Conservation (phyloP, 2,329 filamentous ascomycete genomes). For the Cryphonectria japonica region DNA sequence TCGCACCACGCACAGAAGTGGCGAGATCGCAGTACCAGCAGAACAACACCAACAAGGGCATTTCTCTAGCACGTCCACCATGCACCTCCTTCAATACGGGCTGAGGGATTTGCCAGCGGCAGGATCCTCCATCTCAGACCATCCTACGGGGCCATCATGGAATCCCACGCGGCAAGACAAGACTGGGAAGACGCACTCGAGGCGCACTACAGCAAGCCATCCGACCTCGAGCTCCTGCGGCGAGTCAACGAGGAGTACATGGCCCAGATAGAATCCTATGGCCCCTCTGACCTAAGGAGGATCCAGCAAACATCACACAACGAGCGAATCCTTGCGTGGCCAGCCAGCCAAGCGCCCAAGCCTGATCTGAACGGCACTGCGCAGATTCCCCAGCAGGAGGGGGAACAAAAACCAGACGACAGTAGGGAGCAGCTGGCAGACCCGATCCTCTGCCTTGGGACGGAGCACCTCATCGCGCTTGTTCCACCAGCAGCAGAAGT, state of each 20-base stretch:
- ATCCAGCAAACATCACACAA: not conserved
- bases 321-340: not conserved
- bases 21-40: not conserved
- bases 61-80: not conserved
- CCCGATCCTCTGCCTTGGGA: not conserved
- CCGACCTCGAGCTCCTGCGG: not conserved
- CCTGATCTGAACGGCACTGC: not conserved
- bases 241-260: not conserved
- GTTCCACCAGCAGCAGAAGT: not conserved
- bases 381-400: not conserved
- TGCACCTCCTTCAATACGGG: not conserved
- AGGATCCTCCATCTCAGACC: not conserved
- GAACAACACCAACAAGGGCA: not conserved
- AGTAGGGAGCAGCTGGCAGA: not conserved
- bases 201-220: not conserved
- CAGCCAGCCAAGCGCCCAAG: not conserved
- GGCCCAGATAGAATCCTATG: not conserved
- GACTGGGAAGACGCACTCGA: not conserved
- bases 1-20: not conserved
- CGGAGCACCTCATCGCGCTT: not conserved
- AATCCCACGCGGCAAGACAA: not conserved
- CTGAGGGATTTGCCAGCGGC: not conserved
- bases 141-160: not conserved
- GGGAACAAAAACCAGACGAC: not conserved
- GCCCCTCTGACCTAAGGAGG: not conserved